phyloP scores from a whole-genome alignment of 1,284 basidiomycete species.

The Sporisorium reilianum region DNA sequence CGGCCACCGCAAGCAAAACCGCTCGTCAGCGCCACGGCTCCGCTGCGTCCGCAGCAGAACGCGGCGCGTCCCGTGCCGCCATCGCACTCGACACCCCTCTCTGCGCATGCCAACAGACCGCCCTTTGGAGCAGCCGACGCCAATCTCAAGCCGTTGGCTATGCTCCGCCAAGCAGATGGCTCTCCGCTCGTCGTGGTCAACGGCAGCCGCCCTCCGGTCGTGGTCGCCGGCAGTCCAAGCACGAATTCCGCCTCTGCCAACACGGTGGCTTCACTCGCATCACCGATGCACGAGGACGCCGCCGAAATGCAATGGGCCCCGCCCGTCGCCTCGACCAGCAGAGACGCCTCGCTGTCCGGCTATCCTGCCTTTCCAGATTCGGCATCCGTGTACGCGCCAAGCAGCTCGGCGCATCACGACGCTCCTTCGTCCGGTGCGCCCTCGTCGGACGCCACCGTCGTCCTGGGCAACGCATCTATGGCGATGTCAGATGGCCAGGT shows the following conservation, averaged over 20 bases:
- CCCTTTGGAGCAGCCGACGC: conserved; percentile 53
- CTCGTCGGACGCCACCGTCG: conserved; percentile 27
- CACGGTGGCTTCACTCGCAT: conserved; percentile 24
- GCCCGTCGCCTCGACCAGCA: conserved; percentile 13
- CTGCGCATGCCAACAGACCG: conserved; percentile 28
- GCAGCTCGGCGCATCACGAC: conserved; percentile 44
- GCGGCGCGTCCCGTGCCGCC: conserved; percentile 46
- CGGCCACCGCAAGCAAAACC: conserved; percentile 58
- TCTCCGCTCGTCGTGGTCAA: conserved; percentile 30
- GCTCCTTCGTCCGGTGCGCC: conserved; percentile 23
- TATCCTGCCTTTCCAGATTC: conserved; percentile 62
- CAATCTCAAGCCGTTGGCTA: conserved; percentile 38
- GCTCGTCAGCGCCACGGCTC: conserved; percentile 45
- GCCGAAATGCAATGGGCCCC: conserved; percentile 49
- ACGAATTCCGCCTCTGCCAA: conserved; percentile 2
- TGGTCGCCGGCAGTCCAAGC: background rate
- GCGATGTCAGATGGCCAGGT: conserved; percentile 28
- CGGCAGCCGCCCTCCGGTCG: conserved; percentile 17
- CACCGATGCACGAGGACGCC: conserved; percentile 53
- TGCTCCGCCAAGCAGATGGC: conserved; percentile 38
- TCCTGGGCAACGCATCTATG: conserved; percentile 26
- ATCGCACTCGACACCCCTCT: conserved; percentile 51
- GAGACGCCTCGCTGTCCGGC: conserved; percentile 43
- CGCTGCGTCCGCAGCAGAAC: conserved; percentile 28
- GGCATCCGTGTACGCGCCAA: conserved; percentile 50